Base-by-base conservation (phyloP, 768 basidiomycete genomes). In the Steccherinum ochraceum region DNA sequence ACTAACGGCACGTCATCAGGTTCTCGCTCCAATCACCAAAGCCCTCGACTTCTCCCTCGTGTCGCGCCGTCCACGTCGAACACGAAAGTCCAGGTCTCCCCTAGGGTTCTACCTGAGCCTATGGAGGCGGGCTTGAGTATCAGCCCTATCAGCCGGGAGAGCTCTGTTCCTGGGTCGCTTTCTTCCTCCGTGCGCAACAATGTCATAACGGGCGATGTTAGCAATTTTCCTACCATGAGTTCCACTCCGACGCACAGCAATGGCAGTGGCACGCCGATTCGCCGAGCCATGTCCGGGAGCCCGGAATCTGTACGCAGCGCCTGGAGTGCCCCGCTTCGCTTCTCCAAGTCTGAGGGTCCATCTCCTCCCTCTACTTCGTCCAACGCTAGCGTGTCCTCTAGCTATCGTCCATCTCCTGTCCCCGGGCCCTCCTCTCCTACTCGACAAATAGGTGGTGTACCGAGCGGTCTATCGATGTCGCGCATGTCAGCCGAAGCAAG, bases 1-100 rank as follows among this genome's bases (percentile, higher is more conserved):
- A 51, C 58, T 2, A 40, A 49, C 2, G 51, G 54, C 5, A 52
- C 51, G n/a, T 56, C 63, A 13, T 59, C 64, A 4, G 51, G 59
- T 30, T 52, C 57, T 44, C 56, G 55, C 12, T 54, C 62, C 7
- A 35, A 35, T 52, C 58, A 44, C 54, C 48, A 57, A 57, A 27
- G 60, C 65, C 3, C 63, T 4, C 67, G 61, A 23, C 59, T 64
- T 13, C 64, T 66, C 45, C 61, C 69, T 2, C 67, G 61, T 21
- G 46, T 62, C 43, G 24, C 49, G 20, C 64, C 65, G 0, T 68
- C 72, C 5, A 51, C 52, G 3, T 78, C 78, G 4, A 77, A 75
- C 52, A 60, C 66, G 40, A 84, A 83, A 66, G 66, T 84, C 1
- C 81, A 80, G 40, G 68, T 83, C 1, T 80, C 81, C 0, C 78